phyloP scores from a whole-genome alignment of 345 rosid genomes.

The Pistacia integerrima region DNA sequence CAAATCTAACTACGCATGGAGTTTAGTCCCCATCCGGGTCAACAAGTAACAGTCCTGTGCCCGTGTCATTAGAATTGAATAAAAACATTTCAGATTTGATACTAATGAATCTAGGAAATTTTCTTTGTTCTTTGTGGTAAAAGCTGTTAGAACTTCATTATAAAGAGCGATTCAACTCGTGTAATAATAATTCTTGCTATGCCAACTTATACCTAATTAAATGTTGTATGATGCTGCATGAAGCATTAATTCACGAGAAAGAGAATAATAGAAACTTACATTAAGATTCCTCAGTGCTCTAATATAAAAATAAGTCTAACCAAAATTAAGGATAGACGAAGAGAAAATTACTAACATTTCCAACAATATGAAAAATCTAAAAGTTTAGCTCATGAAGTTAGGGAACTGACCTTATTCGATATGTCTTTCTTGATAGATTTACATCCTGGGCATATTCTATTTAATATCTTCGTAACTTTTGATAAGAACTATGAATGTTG shows the following conservation, averaged over 20 bases:
- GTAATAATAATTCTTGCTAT: not conserved
- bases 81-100: not conserved
- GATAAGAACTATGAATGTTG: constrained; percentile 72
- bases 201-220: constrained; percentile 1
- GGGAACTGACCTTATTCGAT: constrained; percentile 55
- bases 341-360: not conserved
- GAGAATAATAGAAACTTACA: not conserved
- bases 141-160: not conserved
- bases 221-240: not conserved
- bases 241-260: not conserved
- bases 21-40: no score
- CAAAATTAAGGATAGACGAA: not conserved
- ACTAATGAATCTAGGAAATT: not conserved
- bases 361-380: not conserved
- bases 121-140: not conserved
- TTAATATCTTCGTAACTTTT: constrained; percentile 64
- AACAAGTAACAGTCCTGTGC: no score
- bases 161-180: not conserved
- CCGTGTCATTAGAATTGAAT: not conserved
- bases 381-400: constrained; percentile 20
- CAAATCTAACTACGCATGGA: no score
- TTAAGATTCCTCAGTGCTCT: constrained; percentile 3
- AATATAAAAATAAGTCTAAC: constrained; percentile 1
- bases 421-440: constrained; percentile 62
- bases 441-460: constrained; percentile 86